Evolutionary conservation across 257 asterid genomes (phyloP), one percentile per base, ranked within the genome.

Genomic region (Oldenlandia corymbosa): DNA sequence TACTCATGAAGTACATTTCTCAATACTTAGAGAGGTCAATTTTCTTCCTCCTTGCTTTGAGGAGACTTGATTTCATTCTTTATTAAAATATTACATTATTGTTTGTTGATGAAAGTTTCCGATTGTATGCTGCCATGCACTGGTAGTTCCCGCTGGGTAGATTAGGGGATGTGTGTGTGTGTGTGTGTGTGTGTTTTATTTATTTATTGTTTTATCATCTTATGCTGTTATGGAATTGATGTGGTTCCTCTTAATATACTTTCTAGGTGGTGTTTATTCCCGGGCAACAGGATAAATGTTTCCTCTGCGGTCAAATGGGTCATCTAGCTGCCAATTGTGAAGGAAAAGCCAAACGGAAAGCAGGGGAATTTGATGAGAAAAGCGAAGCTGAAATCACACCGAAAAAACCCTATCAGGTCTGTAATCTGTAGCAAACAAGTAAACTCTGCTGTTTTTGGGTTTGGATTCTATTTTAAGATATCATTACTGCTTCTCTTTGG

Each of bases 311-410:
- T 79, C 97, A 92, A 84, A 66, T 92, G 82, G 99, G 99, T 47
- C 99, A 92, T 80, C 68, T 87, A 60, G 99, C 97, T 52, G 95
- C 96, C 65, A 66, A 73, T 20, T 92, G 97, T 68, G 87, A 92
- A 80, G 97, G 99, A 62, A 92, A 92, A 80, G 83, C 87, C n/a
- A 92, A 92, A 80, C 85, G 96, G 66, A 91, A 91, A 80, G 85
- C 95, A 26, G 98, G 98, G 75, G 95, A 91, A 70, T 91, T 88
- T 79, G 96, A 91, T 77, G 98, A 91, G 83, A 91, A 91, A 83
- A 87, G 92, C 69, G 88, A 83, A 60, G 85, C 80, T 46, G 95
- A 79, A 52, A 71, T 70, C 51, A 85, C 84, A 75, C 87, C 96
- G 6, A 92, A 87, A 79, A 92, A 92, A 70, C 99, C 97, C 28